Evolutionary conservation across 768 basidiomycete genomes (phyloP).

Genomic region (Galerina marginata): DNA sequence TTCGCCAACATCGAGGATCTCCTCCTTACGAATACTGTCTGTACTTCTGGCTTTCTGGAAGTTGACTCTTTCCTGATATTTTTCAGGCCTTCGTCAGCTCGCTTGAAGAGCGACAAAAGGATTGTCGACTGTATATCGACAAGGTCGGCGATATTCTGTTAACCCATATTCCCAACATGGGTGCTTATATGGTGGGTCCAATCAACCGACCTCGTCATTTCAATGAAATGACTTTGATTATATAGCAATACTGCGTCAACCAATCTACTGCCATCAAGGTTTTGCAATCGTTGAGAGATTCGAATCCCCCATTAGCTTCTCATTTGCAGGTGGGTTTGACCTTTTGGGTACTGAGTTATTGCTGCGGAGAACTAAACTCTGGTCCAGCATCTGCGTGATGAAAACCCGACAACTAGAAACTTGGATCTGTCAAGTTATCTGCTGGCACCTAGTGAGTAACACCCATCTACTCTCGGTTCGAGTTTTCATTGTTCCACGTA

Average conservation of each 20-base stretch:
- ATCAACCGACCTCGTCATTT: not conserved
- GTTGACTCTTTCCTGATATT: not conserved
- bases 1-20: constrained; percentile 96
- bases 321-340: constrained; percentile 65
- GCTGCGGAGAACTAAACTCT: not conserved
- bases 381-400: constrained; percentile 72
- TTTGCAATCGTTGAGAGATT: constrained; percentile 73
- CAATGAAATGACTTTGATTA: not conserved
- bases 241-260: constrained; percentile 88
- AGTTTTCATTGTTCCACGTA: constrained; percentile 3
- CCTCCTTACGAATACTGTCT: constrained; percentile 80
- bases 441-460: constrained; percentile 80
- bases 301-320: constrained; percentile 64
- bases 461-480: not conserved
- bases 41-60: not conserved
- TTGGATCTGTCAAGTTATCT: constrained; percentile 91
- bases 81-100: constrained; percentile 80
- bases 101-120: constrained; percentile 90
- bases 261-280: constrained; percentile 80
- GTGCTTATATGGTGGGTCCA: constrained; percentile 72
- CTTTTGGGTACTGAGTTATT: not conserved
- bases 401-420: constrained; percentile 71
- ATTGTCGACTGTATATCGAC: constrained; percentile 91
- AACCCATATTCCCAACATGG: constrained; percentile 76
- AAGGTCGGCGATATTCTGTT: constrained; percentile 85